These are phyloP conservation scores for Mycena amicta DNA, from an alignment of 768 basidiomycete genomes.

Conservation along the genomic window DNA sequence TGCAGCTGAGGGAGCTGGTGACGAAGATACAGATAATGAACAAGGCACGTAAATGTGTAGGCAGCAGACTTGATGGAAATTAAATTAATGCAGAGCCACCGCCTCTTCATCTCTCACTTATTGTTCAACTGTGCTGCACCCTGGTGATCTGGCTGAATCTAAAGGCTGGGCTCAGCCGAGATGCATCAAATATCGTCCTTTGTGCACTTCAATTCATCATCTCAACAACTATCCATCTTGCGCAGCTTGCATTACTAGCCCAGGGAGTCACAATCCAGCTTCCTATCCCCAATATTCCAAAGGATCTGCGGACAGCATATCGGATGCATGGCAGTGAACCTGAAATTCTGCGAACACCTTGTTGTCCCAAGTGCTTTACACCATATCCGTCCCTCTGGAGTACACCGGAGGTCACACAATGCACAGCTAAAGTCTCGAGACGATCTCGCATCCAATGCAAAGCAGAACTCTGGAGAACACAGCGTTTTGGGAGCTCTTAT, in stretches of 20 bases:
- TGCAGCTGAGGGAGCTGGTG: too few relatives aligned
- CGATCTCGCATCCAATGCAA: slow-evolving; percentile 6
- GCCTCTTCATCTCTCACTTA: not conserved
- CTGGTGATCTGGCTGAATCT: slow-evolving; percentile 17
- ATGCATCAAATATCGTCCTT: slow-evolving; percentile 12
- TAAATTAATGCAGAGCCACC: too few relatives aligned
- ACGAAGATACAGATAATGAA: too few relatives aligned
- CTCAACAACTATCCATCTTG: slow-evolving; percentile 1
- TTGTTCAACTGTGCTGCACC: slow-evolving; percentile 11
- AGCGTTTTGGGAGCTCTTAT: slow-evolving; percentile 9
- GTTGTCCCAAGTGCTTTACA: slow-evolving; percentile 16
- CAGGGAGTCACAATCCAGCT: slow-evolving; percentile 10
- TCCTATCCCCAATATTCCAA: slow-evolving; percentile 10
- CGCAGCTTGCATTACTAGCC: slow-evolving; percentile 6
- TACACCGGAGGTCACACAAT: slow-evolving; percentile 12
- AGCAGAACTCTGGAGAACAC: slow-evolving; percentile 9
- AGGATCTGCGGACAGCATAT: slow-evolving; percentile 14
- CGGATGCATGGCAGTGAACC: slow-evolving; percentile 3
- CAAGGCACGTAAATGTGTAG: too few relatives aligned
- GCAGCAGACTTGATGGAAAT: too few relatives aligned
- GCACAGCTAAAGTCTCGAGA: slow-evolving; percentile 12
- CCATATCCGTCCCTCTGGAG: slow-evolving; percentile 10
- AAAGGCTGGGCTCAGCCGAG: slow-evolving; percentile 13
- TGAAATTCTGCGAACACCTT: slow-evolving; percentile 10
- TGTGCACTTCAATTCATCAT: slow-evolving; percentile 17